phyloP scores from a whole-genome alignment of 2,329 filamentous ascomycete species.

The Xylaria sp. region DNA sequence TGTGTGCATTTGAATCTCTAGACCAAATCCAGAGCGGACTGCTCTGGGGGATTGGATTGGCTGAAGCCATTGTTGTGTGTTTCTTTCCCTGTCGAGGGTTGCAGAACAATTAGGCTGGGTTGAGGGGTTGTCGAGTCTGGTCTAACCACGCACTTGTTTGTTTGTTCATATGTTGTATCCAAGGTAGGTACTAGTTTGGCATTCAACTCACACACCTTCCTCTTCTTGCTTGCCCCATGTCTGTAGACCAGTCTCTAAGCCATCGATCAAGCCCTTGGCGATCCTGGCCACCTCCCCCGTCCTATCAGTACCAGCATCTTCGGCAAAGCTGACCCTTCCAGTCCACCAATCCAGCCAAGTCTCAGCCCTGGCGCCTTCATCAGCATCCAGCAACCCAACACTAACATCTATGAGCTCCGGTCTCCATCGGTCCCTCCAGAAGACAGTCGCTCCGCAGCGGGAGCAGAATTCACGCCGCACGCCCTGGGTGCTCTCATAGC shows the following conservation, averaged over 20 bases:
- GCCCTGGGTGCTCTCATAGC: constrained; percentile 64
- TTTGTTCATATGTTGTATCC: no score
- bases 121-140: not conserved
- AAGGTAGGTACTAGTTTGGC: no score
- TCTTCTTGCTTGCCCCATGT: constrained; percentile 14
- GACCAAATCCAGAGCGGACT: not conserved
- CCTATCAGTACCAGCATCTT: constrained; percentile 58
- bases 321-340: constrained; percentile 67
- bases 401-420: constrained; percentile 72
- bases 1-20: not conserved
- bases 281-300: constrained; percentile 44
- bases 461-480: constrained; percentile 71
- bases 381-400: constrained; percentile 65
- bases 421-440: constrained; percentile 67
- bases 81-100: not conserved
- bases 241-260: constrained; percentile 43
- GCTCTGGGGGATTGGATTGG: not conserved
- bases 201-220: not conserved
- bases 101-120: no score
- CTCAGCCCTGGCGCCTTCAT: constrained; percentile 65
- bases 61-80: not conserved
- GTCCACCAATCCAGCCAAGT: constrained; percentile 72
- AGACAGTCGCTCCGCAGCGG: constrained; percentile 71
- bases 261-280: constrained; percentile 47
- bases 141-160: no score